Base-by-base conservation (phyloP, 2,329 filamentous ascomycete species). In the Aspergillus caelatus region DNA sequence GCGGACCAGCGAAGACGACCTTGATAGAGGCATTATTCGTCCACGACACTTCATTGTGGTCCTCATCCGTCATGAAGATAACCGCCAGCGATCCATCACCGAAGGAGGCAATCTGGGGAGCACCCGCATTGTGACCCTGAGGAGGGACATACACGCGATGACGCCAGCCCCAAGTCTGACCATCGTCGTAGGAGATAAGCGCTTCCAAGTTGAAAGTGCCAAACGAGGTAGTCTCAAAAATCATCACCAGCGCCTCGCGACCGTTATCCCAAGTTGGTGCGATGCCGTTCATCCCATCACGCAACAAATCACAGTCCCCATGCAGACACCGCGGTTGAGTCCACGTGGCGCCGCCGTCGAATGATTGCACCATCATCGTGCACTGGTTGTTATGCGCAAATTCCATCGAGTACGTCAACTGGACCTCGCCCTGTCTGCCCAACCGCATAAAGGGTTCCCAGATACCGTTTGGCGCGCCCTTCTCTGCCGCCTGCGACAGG, bases 361-460 rank as follows among this genome's bases (percentile, higher is more conserved):
- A 70, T 32, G 82, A 84, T 39, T 74, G 72, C 12, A 82, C 78
- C n/a, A 78, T 70, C 78, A 84, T 84, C 11, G 82, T 83, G 66
- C 83, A 80, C 71, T 84, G 82, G 65, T 84, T 79, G 62, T 81
- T 74, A 16, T 65, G 72, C 5, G 80, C 80, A 39, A 80, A 79
- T 70, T 84, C 82, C 61, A 80, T 76, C 28, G 81, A 83, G 67
- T 79, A 84, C 16, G 77, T 81, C 64, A 83, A 70, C 64, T 83
- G 80, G 1, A 83, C 72, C 63, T 80, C 79, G 55, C 77, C 75
- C 2, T 65, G 63, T 12, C 68, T 66, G 16, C 77, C 76, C 16
- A 80, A 63, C 1, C 81, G 75, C 77, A 84, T 81, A 62, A 84
- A 84, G 0, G 83, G 83, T 68, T 84, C 83, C 83, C 82, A 84